Percentiles rank a stretch among this genome's conserved stretches.
phyloP scores from a whole-genome alignment of 148 eudicot genomes.

The Camellia lanceoleosa region DNA sequence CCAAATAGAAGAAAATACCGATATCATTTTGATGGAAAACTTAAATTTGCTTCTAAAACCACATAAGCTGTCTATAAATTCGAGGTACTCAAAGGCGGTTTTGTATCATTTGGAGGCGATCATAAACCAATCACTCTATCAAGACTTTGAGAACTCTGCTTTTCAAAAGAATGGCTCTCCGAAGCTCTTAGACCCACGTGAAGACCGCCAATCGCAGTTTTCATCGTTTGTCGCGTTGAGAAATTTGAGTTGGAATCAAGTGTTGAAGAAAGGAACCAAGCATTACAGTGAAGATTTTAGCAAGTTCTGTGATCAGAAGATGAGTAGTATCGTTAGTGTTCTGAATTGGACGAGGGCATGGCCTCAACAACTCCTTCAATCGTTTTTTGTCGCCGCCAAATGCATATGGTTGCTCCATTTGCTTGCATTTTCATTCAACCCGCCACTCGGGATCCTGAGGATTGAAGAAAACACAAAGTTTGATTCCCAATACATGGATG shows the following conservation, averaged over 20 bases:
- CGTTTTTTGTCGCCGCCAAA: constrained; percentile 87
- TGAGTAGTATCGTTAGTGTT: constrained; percentile 60
- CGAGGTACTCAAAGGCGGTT: constrained; percentile 63
- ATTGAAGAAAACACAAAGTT: constrained; percentile 77
- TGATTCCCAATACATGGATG: constrained; percentile 81
- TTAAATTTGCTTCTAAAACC: constrained; percentile 63
- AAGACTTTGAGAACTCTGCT: constrained; percentile 82
- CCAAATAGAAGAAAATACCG: constrained; percentile 62
- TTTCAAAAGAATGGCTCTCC: constrained; percentile 76
- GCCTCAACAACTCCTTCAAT: constrained; percentile 87
- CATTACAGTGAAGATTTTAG: constrained; percentile 90
- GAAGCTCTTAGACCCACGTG: constrained; percentile 64
- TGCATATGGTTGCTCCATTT: constrained; percentile 92
- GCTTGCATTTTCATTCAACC: constrained; percentile 79
- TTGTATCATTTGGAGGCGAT: constrained; percentile 79
- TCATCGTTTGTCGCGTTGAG: constrained; percentile 65
- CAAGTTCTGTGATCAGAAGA: constrained; percentile 90
- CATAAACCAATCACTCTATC: constrained; percentile 69
- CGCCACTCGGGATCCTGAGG: constrained; percentile 63
- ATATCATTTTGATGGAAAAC: constrained; percentile 48
- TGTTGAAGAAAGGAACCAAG: constrained; percentile 82
- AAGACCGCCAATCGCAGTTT: constrained; percentile 62
- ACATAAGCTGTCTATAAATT: constrained; percentile 53
- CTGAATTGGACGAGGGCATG: constrained; percentile 82
- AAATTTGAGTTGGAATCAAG: constrained; percentile 89